Conservation (phyloP, 2,329 filamentous ascomycete genomes). For the Fusarium nelsonii region DNA sequence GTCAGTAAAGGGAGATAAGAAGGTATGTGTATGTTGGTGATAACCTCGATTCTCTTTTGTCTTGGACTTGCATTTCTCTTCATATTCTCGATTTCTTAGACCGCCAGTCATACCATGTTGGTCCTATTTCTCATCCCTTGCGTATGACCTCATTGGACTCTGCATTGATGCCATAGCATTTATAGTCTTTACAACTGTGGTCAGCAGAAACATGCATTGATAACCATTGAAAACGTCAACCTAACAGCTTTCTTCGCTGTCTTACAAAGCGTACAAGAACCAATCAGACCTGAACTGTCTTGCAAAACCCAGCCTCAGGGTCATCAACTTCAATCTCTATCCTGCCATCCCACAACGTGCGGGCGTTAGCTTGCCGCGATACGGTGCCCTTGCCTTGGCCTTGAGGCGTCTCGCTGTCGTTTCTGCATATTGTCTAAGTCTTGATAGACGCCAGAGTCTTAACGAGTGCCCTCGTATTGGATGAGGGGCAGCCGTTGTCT, state of each 20-base stretch:
- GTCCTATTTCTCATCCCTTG: slow-evolving; percentile 26
- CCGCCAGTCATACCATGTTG: slow-evolving; percentile 20
- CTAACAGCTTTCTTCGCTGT: slow-evolving; percentile 17
- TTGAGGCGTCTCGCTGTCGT: neutral
- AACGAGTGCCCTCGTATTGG: slow-evolving; percentile 20
- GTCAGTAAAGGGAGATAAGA: slow-evolving; percentile 12
- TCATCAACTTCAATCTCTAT: slow-evolving; percentile 16
- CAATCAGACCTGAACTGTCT: slow-evolving; percentile 16
- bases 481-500: slow-evolving; percentile 32
- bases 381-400: slow-evolving; percentile 32
- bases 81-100: slow-evolving; percentile 10
- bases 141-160: slow-evolving; percentile 34
- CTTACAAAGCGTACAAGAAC: slow-evolving; percentile 19
- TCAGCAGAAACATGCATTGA: slow-evolving; percentile 22
- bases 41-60: slow-evolving; percentile 8
- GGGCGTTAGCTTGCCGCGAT: slow-evolving; percentile 32
- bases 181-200: slow-evolving; percentile 1
- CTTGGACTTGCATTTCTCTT: slow-evolving; percentile 22
- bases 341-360: slow-evolving; percentile 44
- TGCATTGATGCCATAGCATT: slow-evolving; percentile 11
- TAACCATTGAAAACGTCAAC: neutral
- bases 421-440: slow-evolving; percentile 12
- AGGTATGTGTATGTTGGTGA: neutral
- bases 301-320: slow-evolving; percentile 1
- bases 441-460: slow-evolving; percentile 32